Conservation (phyloP, 441 rosid genomes). For the Theobroma grandiflorum region DNA sequence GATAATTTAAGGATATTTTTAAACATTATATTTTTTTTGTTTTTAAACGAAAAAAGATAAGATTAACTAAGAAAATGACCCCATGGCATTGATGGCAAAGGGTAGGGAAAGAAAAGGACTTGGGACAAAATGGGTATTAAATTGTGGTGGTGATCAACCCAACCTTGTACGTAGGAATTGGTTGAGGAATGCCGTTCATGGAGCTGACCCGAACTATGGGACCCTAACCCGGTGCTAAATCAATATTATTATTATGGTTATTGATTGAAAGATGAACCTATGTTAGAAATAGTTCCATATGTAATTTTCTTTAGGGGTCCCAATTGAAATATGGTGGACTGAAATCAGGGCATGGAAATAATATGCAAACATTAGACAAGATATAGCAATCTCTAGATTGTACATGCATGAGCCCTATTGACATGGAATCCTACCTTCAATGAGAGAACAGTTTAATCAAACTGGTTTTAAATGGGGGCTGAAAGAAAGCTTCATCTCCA, state of each 20-base stretch:
- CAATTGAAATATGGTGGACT: background rate
- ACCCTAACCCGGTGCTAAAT: conserved; percentile 17
- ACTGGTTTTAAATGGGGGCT: background rate
- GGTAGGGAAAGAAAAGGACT: conserved; percentile 22
- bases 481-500: background rate
- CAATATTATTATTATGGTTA: background rate
- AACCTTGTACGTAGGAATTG: background rate
- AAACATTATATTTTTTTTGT: too few species aligned
- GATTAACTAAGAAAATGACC: conserved; percentile 26
- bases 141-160: background rate
- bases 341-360: background rate
- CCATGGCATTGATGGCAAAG: conserved; percentile 33
- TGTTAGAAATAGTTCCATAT: background rate
- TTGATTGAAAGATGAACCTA: background rate
- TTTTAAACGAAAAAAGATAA: background rate
- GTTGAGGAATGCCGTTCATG: background rate
- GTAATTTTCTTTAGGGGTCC: background rate
- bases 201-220: background rate
- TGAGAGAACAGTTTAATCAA: background rate
- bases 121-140: conserved; percentile 24
- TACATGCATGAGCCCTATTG: background rate
- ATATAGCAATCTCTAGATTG: background rate
- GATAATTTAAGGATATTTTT: too few species aligned
- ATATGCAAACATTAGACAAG: background rate
- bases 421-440: background rate